Percentiles rank a stretch among this genome's conserved stretches.
Evolutionary conservation across 805 yeast genomes (phyloP).

Genomic region (Zygotorulaspora chibaensis): DNA sequence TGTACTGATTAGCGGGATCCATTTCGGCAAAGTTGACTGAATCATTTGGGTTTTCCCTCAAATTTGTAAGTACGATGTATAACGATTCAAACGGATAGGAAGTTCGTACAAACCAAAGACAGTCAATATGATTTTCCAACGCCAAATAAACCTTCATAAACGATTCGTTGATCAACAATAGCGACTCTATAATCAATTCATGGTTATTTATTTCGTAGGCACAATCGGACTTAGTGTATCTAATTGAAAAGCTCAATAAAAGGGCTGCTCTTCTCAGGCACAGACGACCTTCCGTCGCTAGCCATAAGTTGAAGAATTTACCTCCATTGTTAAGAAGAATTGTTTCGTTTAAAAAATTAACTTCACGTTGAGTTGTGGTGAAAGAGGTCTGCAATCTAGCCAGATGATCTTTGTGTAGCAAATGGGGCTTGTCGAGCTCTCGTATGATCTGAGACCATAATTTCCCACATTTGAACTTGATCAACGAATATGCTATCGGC

Average conservation of each 20-base stretch:
- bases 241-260: background rate
- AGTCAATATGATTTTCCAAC: background rate
- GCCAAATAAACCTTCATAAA: background rate
- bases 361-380: background rate
- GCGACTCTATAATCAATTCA: background rate
- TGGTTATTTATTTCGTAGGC: background rate
- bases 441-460: background rate
- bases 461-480: background rate
- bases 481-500: background rate
- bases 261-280: background rate
- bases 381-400: background rate
- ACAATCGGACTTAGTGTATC: background rate
- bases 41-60: background rate
- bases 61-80: background rate
- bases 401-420: background rate
- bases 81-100: background rate
- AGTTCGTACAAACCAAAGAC: background rate
- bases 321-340: background rate
- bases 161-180: background rate
- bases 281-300: background rate
- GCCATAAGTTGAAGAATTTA: background rate
- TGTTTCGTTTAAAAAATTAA: background rate
- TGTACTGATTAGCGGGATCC: background rate
- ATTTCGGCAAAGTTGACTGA: background rate
- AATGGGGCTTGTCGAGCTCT: background rate